phyloP scores from a whole-genome alignment of 2,329 filamentous ascomycete species.

The Microcera coccophila region DNA sequence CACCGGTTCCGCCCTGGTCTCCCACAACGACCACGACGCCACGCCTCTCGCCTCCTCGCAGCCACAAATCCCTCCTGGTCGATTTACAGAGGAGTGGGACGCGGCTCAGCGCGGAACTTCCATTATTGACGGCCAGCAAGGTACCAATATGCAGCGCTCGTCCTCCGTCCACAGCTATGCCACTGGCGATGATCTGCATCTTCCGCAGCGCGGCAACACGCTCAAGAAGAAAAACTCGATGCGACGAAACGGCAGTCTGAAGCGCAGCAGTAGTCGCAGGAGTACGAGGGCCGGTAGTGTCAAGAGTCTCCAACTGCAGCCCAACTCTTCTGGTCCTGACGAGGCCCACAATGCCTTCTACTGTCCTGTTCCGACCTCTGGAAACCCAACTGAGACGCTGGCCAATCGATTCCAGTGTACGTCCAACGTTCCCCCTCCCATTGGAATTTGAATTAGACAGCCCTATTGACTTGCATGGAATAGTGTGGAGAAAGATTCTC shows the following conservation, averaged over 20 bases:
- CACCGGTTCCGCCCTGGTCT: conserved; percentile 9
- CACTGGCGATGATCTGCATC: conserved; percentile 42
- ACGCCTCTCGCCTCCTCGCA: conserved; percentile 10
- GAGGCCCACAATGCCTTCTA: conserved; percentile 80
- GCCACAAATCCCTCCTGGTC: conserved; percentile 34
- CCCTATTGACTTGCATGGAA: background rate
- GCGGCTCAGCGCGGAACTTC: conserved; percentile 64
- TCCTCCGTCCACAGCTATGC: conserved; percentile 55
- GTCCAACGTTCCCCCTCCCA: too few species aligned
- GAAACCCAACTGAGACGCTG: conserved; percentile 82
- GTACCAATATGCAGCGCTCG: conserved; percentile 53
- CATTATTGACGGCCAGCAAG: conserved; percentile 49
- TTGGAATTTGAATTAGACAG: too few species aligned
- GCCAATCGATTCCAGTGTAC: conserved; percentile 84
- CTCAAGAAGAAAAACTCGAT: conserved; percentile 86
- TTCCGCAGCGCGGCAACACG: conserved; percentile 59
- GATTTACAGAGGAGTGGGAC: conserved; percentile 69
- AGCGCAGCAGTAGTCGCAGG: conserved; percentile 73
- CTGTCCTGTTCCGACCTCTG: conserved; percentile 82
- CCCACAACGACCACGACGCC: conserved; percentile 16
- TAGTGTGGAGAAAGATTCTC: conserved; percentile 90
- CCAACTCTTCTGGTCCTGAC: conserved; percentile 61
- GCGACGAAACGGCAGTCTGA: conserved; percentile 68
- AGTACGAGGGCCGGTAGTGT: conserved; percentile 86
- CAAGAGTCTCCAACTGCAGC: conserved; percentile 70